A percentile compares a stretch with the other conserved stretches of the same genome.
Conservation (phyloP, 139 green algal genomes). For the Tetradesmus lagerheimii region DNA sequence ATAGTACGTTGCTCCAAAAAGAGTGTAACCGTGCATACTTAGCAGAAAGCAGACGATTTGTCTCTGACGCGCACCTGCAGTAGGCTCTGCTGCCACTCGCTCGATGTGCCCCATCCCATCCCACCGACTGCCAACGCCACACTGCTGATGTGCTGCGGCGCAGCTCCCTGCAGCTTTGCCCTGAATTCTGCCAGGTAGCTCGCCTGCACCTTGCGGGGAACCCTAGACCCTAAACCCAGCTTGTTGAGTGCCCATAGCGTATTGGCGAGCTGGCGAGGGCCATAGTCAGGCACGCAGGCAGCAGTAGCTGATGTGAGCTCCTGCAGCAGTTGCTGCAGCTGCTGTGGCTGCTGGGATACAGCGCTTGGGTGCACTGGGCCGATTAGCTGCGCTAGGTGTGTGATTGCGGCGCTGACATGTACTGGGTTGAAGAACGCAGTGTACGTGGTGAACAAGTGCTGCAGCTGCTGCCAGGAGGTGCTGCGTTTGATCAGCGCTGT, state of each 20-base stretch:
- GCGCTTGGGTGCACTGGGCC: not conserved
- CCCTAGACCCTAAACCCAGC: conserved; percentile 10
- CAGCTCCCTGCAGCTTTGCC: not conserved
- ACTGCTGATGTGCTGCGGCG: conserved; percentile 42
- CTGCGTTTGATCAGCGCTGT: conserved; percentile 48
- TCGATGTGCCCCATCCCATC: conserved; percentile 25
- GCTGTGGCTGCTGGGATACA: not conserved
- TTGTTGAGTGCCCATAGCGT: conserved; percentile 52
- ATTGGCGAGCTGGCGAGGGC: conserved; percentile 59
- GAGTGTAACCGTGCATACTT: no score
- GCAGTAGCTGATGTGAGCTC: conserved; percentile 1
- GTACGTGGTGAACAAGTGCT: conserved; percentile 31
- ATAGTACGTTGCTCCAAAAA: no score
- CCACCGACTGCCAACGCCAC: not conserved
- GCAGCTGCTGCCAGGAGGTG: conserved; percentile 48
- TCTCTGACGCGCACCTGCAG: not conserved
- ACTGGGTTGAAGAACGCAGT: conserved; percentile 41
- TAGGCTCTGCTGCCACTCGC: not conserved
- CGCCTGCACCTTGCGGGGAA: not conserved
- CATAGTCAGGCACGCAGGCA: conserved; percentile 26
- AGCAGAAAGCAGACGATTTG: not conserved
- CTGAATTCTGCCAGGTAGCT: not conserved
- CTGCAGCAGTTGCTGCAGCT: not conserved
- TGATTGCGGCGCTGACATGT: conserved; percentile 54
- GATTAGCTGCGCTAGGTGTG: conserved; percentile 57